phyloP scores from a whole-genome alignment of 202 grass and related monocot genomes.

The Digitaria exilis region DNA sequence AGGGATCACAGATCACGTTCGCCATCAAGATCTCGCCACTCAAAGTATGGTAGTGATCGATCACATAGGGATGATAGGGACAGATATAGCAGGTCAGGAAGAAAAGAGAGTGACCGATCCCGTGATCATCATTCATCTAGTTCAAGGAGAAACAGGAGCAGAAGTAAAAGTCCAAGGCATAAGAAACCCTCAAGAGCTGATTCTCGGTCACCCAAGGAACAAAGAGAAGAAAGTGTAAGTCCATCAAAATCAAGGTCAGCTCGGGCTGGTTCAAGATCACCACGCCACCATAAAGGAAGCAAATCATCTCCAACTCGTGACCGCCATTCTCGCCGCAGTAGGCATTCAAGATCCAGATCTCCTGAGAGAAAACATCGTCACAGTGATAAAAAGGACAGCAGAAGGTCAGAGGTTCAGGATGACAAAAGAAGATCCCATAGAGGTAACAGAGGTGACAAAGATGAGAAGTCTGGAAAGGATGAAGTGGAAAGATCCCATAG shows the following conservation, averaged over 20 bases:
- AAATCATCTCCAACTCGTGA: conserved; percentile 58
- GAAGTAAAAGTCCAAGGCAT: conserved; percentile 66
- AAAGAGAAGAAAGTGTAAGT: conserved; percentile 59
- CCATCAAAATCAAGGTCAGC: conserved; percentile 57
- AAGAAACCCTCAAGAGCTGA: conserved; percentile 65
- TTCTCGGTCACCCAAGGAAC: conserved; percentile 62
- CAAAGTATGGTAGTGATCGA: conserved; percentile 59
- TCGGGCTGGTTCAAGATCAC: conserved; percentile 66
- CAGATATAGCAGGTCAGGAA: conserved; percentile 57
- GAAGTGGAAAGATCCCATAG: conserved; percentile 32
- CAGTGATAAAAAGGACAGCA: conserved; percentile 63
- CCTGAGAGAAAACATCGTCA: conserved; percentile 65
- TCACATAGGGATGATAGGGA: conserved; percentile 70
- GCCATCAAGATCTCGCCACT: conserved; percentile 65
- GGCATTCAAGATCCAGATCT: conserved; percentile 82
- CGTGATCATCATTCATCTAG: conserved; percentile 69
- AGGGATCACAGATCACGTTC: conserved; percentile 66
- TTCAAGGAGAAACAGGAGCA: conserved; percentile 79
- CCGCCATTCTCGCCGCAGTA: conserved; percentile 42
- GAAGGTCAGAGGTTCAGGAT: conserved; percentile 55
- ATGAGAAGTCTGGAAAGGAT: conserved; percentile 48
- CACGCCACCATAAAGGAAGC: conserved; percentile 55
- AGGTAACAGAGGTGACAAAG: conserved; percentile 44
- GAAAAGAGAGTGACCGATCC: conserved; percentile 62
- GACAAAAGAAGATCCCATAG: conserved; percentile 54